Conservation (phyloP, 2,329 filamentous ascomycete genomes). For the Calycina marina region DNA sequence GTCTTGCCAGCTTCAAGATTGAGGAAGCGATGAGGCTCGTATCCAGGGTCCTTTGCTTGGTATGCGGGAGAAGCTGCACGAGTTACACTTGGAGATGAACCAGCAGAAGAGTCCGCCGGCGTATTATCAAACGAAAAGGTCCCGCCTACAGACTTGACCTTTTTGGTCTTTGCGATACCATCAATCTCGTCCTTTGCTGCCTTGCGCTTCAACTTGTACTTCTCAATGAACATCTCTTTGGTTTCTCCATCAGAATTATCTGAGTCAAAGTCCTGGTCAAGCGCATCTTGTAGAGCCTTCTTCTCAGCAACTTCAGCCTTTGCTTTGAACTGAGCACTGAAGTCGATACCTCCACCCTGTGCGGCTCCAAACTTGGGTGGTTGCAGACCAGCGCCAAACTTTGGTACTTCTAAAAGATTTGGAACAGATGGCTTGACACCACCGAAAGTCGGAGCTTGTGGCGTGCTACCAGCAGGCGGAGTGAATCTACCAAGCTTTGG, state of each 20-base stretch:
- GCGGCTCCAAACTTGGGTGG: slow-evolving; percentile 14
- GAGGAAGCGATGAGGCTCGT: too few relatives aligned
- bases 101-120: too few relatives aligned
- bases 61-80: too few relatives aligned
- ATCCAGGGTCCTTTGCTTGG: too few relatives aligned
- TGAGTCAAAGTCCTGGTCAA: slow-evolving; percentile 19
- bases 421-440: too few relatives aligned
- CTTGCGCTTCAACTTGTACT: slow-evolving; percentile 6
- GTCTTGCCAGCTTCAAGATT: slow-evolving; percentile 29
- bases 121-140: slow-evolving; percentile 11
- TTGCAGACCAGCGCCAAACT: too few relatives aligned
- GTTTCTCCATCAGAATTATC: slow-evolving; percentile 17
- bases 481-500: too few relatives aligned
- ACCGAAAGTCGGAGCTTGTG: too few relatives aligned
- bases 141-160: slow-evolving; percentile 8
- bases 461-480: too few relatives aligned
- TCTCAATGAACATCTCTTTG: slow-evolving; percentile 15
- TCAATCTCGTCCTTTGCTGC: slow-evolving; percentile 10
- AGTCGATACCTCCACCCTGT: slow-evolving; percentile 8
- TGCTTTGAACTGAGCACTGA: slow-evolving; percentile 15
- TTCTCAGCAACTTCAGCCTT: slow-evolving; percentile 13
- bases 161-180: slow-evolving; percentile 9
- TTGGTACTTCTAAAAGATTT: too few relatives aligned
- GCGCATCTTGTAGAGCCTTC: slow-evolving; percentile 15
- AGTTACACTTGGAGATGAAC: too few relatives aligned